Evolutionary conservation across 1,139 yeast species (phyloP).

Genomic region (Blastobotrys arbuscula): DNA sequence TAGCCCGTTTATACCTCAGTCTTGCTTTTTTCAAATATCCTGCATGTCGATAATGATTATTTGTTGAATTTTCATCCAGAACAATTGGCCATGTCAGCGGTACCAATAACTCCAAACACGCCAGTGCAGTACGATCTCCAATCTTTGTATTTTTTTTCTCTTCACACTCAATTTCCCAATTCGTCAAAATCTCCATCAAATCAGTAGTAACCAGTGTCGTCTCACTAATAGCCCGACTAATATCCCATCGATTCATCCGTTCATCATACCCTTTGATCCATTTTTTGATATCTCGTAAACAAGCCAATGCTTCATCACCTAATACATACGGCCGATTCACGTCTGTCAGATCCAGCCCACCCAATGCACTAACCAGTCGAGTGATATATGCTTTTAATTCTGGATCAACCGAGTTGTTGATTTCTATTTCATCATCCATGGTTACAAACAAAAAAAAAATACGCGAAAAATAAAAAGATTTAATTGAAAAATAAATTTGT

Average conservation of each 20-base stretch:
- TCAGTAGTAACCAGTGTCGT: conserved; percentile 70
- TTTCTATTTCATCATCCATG: not conserved
- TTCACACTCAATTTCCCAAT: conserved; percentile 54
- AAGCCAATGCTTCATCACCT: conserved; percentile 88
- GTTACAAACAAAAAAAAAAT: not conserved
- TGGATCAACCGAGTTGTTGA: conserved; percentile 25
- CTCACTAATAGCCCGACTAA: conserved; percentile 84
- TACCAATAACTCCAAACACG: conserved; percentile 73
- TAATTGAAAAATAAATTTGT: not conserved
- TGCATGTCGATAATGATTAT: conserved; percentile 51
- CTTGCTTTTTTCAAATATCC: conserved; percentile 64
- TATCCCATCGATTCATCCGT: conserved; percentile 59
- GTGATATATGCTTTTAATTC: conserved; percentile 60
- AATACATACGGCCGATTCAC: conserved; percentile 59
- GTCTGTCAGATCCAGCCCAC: conserved; percentile 63
- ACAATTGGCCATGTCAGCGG: conserved; percentile 84
- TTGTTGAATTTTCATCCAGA: conserved; percentile 43
- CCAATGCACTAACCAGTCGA: conserved; percentile 70
- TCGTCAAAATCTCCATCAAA: conserved; percentile 64
- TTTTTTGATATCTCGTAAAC: conserved; percentile 78
- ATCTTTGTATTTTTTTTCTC: conserved; percentile 34
- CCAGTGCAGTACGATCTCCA: conserved; percentile 57
- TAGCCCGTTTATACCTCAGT: conserved; percentile 60
- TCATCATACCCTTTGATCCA: conserved; percentile 89
- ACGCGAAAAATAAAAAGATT: not conserved